Conservation (phyloP, 108 stramenopile genomes). For the Skeletonema menzelii region DNA sequence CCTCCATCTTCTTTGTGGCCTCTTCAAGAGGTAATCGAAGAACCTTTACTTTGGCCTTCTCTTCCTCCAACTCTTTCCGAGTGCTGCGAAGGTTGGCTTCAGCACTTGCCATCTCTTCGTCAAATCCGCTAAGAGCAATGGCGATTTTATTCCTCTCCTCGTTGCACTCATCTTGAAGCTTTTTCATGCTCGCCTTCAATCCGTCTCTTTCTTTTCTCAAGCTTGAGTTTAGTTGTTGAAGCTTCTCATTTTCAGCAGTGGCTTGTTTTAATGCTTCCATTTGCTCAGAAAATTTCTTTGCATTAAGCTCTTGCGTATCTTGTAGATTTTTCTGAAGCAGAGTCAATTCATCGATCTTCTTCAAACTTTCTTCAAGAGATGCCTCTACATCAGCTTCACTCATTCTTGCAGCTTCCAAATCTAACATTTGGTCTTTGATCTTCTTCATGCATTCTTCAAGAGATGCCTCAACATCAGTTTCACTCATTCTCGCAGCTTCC, state of each 20-base stretch:
- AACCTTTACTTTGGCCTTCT: slow-evolving; percentile 4
- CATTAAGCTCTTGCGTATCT: slow-evolving; percentile 15
- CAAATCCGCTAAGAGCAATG: slow-evolving; percentile 30
- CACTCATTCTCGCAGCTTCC: slow-evolving; percentile 43
- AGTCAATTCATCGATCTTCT: slow-evolving; percentile 10
- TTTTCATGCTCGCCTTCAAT: background rate
- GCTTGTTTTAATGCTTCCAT: slow-evolving; percentile 26
- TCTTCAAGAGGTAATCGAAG: slow-evolving; percentile 7
- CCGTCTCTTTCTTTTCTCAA: background rate
- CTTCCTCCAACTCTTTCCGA: slow-evolving; percentile 27
- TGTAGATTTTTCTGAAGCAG: background rate
- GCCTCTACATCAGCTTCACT: slow-evolving; percentile 49
- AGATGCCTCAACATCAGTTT: slow-evolving; percentile 43
- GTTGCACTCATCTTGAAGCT: slow-evolving; percentile 24
- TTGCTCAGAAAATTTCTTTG: slow-evolving; percentile 14
- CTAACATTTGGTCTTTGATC: slow-evolving; percentile 33
- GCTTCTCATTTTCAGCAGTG: background rate
- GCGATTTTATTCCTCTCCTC: slow-evolving; percentile 34
- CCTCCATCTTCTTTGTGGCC: slow-evolving; percentile 19
- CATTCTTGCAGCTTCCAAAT: slow-evolving; percentile 42
- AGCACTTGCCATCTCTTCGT: slow-evolving; percentile 39
- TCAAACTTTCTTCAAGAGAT: slow-evolving; percentile 16
- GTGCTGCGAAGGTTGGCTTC: slow-evolving; percentile 33
- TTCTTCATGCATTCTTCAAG: slow-evolving; percentile 15
- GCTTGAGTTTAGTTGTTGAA: background rate